Evolutionary conservation across 257 asterid genomes (phyloP).

Genomic region (Orobanche coerulescens): DNA sequence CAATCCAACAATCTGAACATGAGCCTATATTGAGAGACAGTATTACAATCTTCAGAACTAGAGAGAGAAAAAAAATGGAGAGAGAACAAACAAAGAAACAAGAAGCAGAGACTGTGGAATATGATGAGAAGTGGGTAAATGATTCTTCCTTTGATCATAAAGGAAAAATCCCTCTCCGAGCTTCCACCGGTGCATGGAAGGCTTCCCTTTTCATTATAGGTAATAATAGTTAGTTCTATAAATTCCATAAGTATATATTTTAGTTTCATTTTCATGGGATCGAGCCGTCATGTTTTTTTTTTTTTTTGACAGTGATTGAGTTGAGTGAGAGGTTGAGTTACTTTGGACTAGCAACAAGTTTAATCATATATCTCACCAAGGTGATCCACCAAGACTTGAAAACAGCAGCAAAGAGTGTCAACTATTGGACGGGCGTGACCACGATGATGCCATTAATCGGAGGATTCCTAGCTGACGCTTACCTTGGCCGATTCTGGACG

Average conservation of each 20-base stretch:
- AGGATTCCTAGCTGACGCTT: constrained; percentile 82
- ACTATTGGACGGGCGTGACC: constrained; percentile 80
- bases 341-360: constrained; percentile 67
- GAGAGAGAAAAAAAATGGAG: constrained; percentile 21
- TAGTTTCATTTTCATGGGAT: not conserved
- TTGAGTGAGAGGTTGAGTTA: constrained; percentile 85
- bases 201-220: constrained; percentile 86
- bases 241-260: no score
- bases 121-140: constrained; percentile 65
- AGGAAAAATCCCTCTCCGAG: constrained; percentile 63
- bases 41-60: not conserved
- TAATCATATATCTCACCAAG: constrained; percentile 73
- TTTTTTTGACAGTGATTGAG: constrained; percentile 47
- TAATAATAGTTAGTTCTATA: constrained; percentile 1
- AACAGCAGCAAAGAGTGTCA: constrained; percentile 67
- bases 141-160: constrained; percentile 67
- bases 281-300: not conserved
- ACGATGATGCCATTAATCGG: constrained; percentile 82
- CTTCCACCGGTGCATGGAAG: constrained; percentile 85
- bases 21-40: not conserved
- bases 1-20: constrained; percentile 19
- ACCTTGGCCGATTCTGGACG: constrained; percentile 74
- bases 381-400: constrained; percentile 68
- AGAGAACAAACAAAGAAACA: constrained; percentile 29
- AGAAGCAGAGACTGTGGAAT: constrained; percentile 23